phyloP scores from a whole-genome alignment of 192 early-diverging fungal species.

The Coemansia furcata region DNA sequence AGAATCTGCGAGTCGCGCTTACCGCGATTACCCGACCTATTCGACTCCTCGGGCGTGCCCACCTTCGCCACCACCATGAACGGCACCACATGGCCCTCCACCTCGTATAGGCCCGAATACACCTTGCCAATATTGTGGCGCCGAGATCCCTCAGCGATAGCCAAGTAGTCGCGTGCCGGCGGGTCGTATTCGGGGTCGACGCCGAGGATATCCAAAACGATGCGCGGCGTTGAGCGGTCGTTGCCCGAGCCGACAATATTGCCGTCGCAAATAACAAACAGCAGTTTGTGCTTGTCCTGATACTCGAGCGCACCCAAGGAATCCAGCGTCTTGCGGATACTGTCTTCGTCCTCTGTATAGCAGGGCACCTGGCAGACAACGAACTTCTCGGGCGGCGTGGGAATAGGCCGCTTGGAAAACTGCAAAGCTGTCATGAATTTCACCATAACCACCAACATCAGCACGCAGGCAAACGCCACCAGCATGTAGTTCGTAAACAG shows the following conservation, averaged over 20 bases:
- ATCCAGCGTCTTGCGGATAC: conserved; percentile 79
- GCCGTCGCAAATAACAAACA: conserved; percentile 88
- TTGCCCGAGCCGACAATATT: conserved; percentile 96
- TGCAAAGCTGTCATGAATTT: conserved; percentile 81
- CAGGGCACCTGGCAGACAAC: conserved; percentile 95
- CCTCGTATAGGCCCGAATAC: conserved; percentile 94
- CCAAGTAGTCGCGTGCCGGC: conserved; percentile 77
- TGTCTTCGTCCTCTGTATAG: conserved; percentile 93
- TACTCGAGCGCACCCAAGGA: conserved; percentile 75
- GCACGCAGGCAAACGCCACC: conserved; percentile 68
- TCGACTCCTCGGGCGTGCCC: conserved; percentile 82
- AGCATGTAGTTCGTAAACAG: conserved; percentile 85
- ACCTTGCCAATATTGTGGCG: conserved; percentile 96
- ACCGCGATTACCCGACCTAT: conserved; percentile 91
- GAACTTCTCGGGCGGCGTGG: conserved; percentile 90
- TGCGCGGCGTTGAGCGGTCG: conserved; percentile 93
- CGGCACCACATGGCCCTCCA: conserved; percentile 86
- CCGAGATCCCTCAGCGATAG: conserved; percentile 86
- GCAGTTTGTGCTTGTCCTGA: conserved; percentile 85
- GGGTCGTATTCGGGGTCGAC: conserved; percentile 78
- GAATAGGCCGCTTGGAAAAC: conserved; percentile 64
- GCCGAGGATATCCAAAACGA: conserved; percentile 90
- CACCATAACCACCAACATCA: conserved; percentile 76
- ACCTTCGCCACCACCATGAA: conserved; percentile 96
- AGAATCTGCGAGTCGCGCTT: conserved; percentile 99